Evolutionary conservation across 1,284 basidiomycete genomes (phyloP), one percentile per base, ranked within the genome.

Genomic region (Stygiomarasmius scandens): DNA sequence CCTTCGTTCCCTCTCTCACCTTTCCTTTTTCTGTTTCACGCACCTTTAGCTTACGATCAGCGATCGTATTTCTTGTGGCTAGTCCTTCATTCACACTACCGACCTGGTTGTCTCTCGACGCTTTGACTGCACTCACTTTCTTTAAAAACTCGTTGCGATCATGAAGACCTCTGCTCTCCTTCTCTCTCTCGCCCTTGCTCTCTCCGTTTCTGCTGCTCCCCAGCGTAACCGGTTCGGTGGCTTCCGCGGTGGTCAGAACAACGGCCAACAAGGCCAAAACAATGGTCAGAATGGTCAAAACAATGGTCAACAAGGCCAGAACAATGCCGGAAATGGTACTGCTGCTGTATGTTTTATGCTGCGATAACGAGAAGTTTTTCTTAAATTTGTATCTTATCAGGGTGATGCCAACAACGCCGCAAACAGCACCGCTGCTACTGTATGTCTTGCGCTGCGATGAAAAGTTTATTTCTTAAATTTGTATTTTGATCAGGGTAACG

Each of bases 121-220:
- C 55, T 53, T 63, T 63, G 60, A 60, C 49, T 63, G 64, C 66
- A 63, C 59, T 64, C 63, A 61, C 52, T 61, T 58, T 57, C 58
- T 60, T 59, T 54, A 61, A 62, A 60, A 61, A 63, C 60, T 61
- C 60, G 63, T 55, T 59, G 56, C 61, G 61, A 68, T 46, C 52
- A 74, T 72, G 72, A 72, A 70, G 69, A 64, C 64, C 58, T 64
- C 67, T 53, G 60, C 66, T 22, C 49, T 71, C 53, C 54, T 70
- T 55, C 60, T 69, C 51, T 65, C 66, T 60, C 65, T 72, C 53
- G 64, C 68, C 19, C 58, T 72, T 51, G 52, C 38, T 29, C 60
- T 70, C 41, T 67, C 69, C 46, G 69, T 62, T 22, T 64, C 64
- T 54, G 72, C 72, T 61, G 67, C 64, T 44, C 64, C 64, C 20